phyloP scores from a whole-genome alignment of 805 yeast species.

The Spathaspora hagerdaliae region DNA sequence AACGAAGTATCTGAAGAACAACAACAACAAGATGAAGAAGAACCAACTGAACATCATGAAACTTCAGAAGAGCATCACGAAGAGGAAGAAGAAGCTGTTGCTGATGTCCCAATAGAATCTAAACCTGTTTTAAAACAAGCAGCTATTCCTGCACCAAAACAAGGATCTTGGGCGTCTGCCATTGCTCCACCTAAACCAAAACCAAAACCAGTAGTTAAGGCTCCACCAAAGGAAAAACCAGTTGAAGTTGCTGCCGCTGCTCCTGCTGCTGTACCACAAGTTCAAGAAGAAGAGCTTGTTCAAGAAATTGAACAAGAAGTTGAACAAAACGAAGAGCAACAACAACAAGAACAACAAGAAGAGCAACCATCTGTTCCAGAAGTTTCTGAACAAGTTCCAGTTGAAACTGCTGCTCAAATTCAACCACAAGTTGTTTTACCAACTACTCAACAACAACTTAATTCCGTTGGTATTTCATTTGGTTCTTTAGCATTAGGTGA shows the following conservation, averaged over 20 bases:
- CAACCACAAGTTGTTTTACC: slow-evolving; percentile 48
- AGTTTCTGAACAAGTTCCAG: slow-evolving; percentile 18
- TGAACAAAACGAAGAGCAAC: slow-evolving; percentile 8
- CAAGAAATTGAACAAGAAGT: slow-evolving; percentile 24
- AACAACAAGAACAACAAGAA: slow-evolving; percentile 2
- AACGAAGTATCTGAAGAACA: slow-evolving; percentile 8
- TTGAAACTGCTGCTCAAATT: slow-evolving; percentile 5
- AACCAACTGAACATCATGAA: slow-evolving; percentile 10
- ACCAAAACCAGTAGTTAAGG: slow-evolving; percentile 21
- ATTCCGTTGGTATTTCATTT: slow-evolving; percentile 56
- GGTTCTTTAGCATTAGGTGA: slow-evolving; percentile 54
- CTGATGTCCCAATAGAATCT: slow-evolving; percentile 14
- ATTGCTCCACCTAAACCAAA: slow-evolving; percentile 51
- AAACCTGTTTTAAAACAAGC: slow-evolving; percentile 27
- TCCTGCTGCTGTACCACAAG: slow-evolving; percentile 6
- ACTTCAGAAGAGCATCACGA: slow-evolving; percentile 9
- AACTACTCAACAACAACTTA: slow-evolving; percentile 40
- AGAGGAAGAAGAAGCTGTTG: slow-evolving; percentile 3
- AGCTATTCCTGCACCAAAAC: slow-evolving; percentile 45
- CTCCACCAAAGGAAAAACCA: slow-evolving; percentile 19
- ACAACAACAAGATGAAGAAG: slow-evolving; percentile 10
- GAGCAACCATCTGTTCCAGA: slow-evolving; percentile 20
- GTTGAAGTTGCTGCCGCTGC: slow-evolving; percentile 5
- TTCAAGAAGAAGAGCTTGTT: slow-evolving; percentile 10
- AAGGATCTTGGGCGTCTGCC: slow-evolving; percentile 68